Evolutionary conservation across 495 filamentous ascomycete species (phyloP), one percentile per base, ranked within the genome.

Genomic region (Neurospora sp.): DNA sequence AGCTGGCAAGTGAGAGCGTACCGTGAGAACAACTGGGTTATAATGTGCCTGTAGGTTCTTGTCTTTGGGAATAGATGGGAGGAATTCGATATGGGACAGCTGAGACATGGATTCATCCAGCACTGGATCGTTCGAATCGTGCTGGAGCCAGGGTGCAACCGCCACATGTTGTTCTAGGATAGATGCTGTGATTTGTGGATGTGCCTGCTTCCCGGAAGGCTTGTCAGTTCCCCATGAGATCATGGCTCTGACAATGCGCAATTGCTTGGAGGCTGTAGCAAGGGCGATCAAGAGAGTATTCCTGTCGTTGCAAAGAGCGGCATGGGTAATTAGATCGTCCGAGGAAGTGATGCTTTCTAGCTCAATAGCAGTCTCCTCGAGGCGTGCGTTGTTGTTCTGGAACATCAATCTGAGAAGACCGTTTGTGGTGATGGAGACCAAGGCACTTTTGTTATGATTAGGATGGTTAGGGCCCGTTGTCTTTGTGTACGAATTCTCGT

Each of bases 281-380:
- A 90, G 88, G 2, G 88, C 88, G 68, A 94, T 82, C 27, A 93
- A 77, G 38, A 93, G 77, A 22, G 79, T 86, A 91, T 89, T 86
- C 81, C 86, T 91, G 59, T 94, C 92, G 12, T 90, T 88, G 73
- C 90, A 90, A 72, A 96, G 83, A 16, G 94, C 87, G 3, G 93
- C 93, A 82, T 97, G 94, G 5, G 93, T 94, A 41, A 96, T 85
- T 18, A 92, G 76, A 69, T 93, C 89, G 69, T 91, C 88, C 12
- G 89, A 90, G 12, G 88, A 88, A 12, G 86, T 85, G 39, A 91
- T 85, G 74, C 87, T 91, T 75, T 94, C 92, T 41, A 96, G 76
- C 72, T 94, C 89, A 3, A 89, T 81, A 14, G 85, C 86, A 3
- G 88, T 86, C 75, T 94, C 90, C 66, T 89, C 86, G 84, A 91